Conservation (phyloP, 2,329 filamentous ascomycete genomes). For the Verticillium nubilum region DNA sequence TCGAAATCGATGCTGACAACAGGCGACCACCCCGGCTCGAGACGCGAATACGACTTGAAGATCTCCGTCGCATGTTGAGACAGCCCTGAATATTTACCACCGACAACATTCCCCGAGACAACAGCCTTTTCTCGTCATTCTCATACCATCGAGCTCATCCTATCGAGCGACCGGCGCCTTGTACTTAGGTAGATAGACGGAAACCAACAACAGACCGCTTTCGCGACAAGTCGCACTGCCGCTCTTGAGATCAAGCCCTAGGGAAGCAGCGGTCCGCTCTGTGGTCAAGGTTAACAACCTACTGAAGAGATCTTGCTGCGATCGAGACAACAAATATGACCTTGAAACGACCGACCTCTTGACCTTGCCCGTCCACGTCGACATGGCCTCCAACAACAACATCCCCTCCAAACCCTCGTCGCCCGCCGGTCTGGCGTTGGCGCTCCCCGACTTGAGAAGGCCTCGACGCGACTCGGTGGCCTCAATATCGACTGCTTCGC, state of each 20-base stretch:
- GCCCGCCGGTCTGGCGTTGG: conserved; percentile 23
- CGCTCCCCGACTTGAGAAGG: conserved; percentile 18
- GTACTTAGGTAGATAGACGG: neutral
- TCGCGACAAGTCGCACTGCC: neutral
- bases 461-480: conserved; percentile 32
- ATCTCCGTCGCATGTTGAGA: neutral
- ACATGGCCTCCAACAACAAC: conserved; percentile 23
- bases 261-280: neutral
- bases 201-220: neutral
- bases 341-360: neutral
- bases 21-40: neutral
- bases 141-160: neutral
- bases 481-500: conserved; percentile 33
- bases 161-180: neutral
- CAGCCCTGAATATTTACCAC: neutral
- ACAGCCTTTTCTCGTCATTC: neutral
- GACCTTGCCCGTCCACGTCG: neutral
- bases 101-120: neutral
- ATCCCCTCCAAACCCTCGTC: conserved; percentile 22
- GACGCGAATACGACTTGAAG: neutral
- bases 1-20: neutral
- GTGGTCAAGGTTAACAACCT: neutral
- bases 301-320: neutral
- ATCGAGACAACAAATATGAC: neutral
- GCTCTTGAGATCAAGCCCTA: neutral